Percentiles rank a stretch among this genome's conserved stretches.
Conservation (phyloP, 2,329 filamentous ascomycete species). For the Microcyclospora tardicrescens region DNA sequence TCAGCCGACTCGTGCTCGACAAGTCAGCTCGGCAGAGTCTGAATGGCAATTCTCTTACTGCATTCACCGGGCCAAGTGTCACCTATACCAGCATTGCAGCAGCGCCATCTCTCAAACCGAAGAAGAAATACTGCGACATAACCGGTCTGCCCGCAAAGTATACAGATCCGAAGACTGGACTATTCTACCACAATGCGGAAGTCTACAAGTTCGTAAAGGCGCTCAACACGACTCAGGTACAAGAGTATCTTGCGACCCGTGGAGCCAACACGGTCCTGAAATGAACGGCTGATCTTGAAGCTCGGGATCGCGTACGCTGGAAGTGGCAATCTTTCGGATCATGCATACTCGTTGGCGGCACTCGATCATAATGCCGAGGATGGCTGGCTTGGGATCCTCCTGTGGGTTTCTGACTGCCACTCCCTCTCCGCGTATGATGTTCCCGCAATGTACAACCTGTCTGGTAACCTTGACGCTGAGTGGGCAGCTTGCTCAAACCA, state of each 20-base stretch:
- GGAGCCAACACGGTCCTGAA: slow-evolving; percentile 90
- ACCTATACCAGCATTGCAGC: slow-evolving; percentile 97
- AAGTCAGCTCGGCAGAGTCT: slow-evolving; percentile 38
- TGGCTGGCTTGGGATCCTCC: no score
- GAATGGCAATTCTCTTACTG: slow-evolving; percentile 12
- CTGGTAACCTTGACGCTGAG: no score
- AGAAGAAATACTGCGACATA: slow-evolving; percentile 88
- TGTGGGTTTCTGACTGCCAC: no score
- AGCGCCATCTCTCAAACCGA: slow-evolving; percentile 66
- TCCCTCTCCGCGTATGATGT: no score
- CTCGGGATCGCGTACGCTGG: no score
- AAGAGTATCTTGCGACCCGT: slow-evolving; percentile 78
- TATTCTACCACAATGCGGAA: slow-evolving; percentile 88
- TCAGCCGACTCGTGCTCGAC: slow-evolving; percentile 79
- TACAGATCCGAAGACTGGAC: slow-evolving; percentile 82
- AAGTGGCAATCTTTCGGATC: no score
- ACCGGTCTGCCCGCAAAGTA: slow-evolving; percentile 88
- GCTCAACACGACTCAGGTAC: slow-evolving; percentile 68
- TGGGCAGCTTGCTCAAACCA: no score
- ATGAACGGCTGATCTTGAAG: slow-evolving; percentile 33
- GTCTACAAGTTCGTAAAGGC: slow-evolving; percentile 73
- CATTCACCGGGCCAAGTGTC: slow-evolving; percentile 35
- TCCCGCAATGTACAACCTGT: no score
- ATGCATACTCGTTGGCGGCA: no score
- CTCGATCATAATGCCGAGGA: no score